Evolutionary conservation across 2,329 filamentous ascomycete species (phyloP), one percentile per base, ranked within the genome.

Genomic region (Penicillium sp.): DNA sequence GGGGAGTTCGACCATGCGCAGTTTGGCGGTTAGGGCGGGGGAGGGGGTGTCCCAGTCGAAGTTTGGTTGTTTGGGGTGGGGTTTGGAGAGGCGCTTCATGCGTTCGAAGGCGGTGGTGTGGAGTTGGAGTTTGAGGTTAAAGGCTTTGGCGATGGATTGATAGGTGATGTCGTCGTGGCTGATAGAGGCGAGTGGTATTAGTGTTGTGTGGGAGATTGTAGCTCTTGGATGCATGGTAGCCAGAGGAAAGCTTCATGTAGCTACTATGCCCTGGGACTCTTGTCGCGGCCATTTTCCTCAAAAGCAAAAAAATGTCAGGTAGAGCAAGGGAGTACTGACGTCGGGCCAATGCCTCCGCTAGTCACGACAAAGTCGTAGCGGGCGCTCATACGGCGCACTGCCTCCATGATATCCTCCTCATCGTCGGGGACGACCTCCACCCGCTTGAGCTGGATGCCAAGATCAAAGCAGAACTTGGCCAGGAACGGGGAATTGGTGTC

Each of bases 161-260:
- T 99, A 99, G 27, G 95, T 98, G 67, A 98, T 98, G 73, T 99
- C 95, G 76, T 99, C 95, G 80, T 98, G 94, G 67, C 62, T 51
- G n/a, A 3, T 14, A 10, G 4, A n/a, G 18, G 13, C 13, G 11
- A 22, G 10, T 13, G 4, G 24, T 14, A 9, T 52, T 33, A 52
- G 50, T n/a, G 11, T 14, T 22, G 33, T 2, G 2, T 2, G 3
- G 19, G 14, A 3, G 4, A 24, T 47, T 7, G 16, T 31, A 27
- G 24, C 24, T 27, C 41, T 41, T 22, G 13, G 7, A 22, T 6
- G 9, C 41, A 14, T 13, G n/a, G 19, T 19, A 24, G 54, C n/a
- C n/a, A 10, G 24, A n/a, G n/a, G 41, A 31, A 43, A 43, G 37
- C 35, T 16, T 2, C 3, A 43, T 33, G 24, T 14, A 19, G 31